Percentiles rank a stretch among this genome's conserved stretches.
Evolutionary conservation across 1,284 basidiomycete species (phyloP).

Genomic region (Omphalotus olearius): DNA sequence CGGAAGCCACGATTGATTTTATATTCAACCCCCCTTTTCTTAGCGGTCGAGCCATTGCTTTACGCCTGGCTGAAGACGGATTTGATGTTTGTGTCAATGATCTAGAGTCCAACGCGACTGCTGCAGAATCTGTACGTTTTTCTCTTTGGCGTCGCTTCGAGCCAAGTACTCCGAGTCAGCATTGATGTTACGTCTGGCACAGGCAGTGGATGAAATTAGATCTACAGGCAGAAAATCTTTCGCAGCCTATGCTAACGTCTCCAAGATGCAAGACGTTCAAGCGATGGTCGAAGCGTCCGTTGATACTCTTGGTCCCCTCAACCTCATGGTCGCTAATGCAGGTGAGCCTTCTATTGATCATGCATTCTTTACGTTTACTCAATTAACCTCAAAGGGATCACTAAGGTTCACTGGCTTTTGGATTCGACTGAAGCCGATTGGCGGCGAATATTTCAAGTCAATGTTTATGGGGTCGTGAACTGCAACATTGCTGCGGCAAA

Average conservation of each 20-base stretch:
- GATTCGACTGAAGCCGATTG: conserved; percentile 10
- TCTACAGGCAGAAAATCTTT: conserved; percentile 7
- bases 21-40: neutral
- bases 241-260: conserved; percentile 8
- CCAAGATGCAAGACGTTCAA: conserved; percentile 4
- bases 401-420: conserved; percentile 8
- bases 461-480: conserved; percentile 12
- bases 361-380: too few species aligned
- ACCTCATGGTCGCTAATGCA: conserved; percentile 14
- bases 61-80: conserved; percentile 12
- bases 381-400: conserved; percentile 2
- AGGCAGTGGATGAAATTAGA: conserved; percentile 12
- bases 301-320: conserved; percentile 10
- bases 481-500: conserved; percentile 11
- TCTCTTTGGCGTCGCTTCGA: neutral
- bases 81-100: conserved; percentile 14
- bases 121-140: conserved; percentile 13
- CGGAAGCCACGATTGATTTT: too few species aligned
- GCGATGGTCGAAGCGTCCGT: conserved; percentile 10
- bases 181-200: neutral
- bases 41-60: conserved; percentile 9
- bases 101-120: conserved; percentile 13
- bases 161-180: neutral
- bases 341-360: neutral
- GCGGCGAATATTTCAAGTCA: conserved; percentile 8